phyloP scores from a whole-genome alignment of 768 basidiomycete species.

The Boletellus ananiceps region DNA sequence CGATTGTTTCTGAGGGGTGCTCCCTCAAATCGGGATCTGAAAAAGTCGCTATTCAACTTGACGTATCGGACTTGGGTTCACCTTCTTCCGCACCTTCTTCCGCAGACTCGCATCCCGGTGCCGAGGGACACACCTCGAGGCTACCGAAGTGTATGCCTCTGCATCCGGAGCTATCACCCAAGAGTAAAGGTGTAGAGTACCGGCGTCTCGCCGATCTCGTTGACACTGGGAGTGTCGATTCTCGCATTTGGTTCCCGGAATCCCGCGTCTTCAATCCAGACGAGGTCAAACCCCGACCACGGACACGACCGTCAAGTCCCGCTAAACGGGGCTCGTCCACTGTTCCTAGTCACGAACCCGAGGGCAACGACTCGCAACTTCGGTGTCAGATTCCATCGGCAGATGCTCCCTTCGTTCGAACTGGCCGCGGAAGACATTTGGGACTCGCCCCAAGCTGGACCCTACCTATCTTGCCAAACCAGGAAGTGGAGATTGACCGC shows the following conservation, averaged over 20 bases:
- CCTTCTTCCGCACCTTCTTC: neutral
- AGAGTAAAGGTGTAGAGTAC: conserved; percentile 19
- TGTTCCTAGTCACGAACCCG: neutral
- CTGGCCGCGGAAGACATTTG: conserved; percentile 18
- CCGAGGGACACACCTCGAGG: conserved; percentile 11
- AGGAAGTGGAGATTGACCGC: neutral
- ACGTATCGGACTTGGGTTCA: conserved; percentile 8
- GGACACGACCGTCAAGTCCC: conserved; percentile 24
- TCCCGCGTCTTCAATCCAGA: conserved; percentile 23
- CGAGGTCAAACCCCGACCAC: conserved; percentile 23
- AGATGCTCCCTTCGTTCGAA: conserved; percentile 18
- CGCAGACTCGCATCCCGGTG: conserved; percentile 3
- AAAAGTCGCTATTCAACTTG: conserved; percentile 1
- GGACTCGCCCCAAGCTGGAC: conserved; percentile 19
- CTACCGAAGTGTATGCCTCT: conserved; percentile 3
- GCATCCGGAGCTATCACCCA: conserved; percentile 6
- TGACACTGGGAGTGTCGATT: conserved; percentile 12
- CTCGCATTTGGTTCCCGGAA: conserved; percentile 27
- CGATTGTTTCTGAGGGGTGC: neutral
- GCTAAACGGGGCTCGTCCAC: conserved; percentile 3
- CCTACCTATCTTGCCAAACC: conserved; percentile 13
- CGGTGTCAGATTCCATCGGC: neutral
- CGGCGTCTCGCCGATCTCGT: conserved; percentile 16
- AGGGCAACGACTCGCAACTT: neutral
- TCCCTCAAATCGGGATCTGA: neutral